phyloP scores from a whole-genome alignment of 2,329 filamentous ascomycete genomes.

The Fragosphaeria purpurea region DNA sequence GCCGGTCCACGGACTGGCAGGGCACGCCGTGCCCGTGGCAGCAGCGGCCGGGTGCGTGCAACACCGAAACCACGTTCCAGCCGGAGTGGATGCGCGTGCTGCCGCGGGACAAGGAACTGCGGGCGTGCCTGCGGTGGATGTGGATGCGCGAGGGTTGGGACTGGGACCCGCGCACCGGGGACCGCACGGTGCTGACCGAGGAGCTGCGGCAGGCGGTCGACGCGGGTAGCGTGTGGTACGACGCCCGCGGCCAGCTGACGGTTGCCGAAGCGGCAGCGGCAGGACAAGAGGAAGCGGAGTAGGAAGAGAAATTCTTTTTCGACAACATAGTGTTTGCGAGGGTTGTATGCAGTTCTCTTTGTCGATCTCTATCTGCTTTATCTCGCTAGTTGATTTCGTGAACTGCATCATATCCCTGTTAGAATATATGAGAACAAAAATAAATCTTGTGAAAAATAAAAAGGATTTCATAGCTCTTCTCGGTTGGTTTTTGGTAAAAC shows the following conservation, averaged over 20 bases:
- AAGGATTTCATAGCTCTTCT: no score
- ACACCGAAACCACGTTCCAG: conserved; percentile 46
- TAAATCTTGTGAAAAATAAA: no score
- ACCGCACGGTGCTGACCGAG: conserved; percentile 41
- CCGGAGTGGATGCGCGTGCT: conserved; percentile 86
- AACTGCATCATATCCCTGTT: no score
- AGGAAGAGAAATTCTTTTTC: neutral
- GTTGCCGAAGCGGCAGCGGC: neutral
- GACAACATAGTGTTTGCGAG: no score
- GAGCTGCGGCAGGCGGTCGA: conserved; percentile 47
- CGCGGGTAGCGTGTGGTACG: conserved; percentile 46
- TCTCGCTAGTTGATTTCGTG: no score
- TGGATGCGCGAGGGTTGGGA: conserved; percentile 80
- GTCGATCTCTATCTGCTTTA: no score
- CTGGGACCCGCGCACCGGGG: conserved; percentile 67
- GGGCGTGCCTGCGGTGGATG: conserved; percentile 80
- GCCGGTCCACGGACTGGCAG: conserved; percentile 55
- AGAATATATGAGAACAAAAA: no score
- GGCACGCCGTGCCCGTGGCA: conserved; percentile 28
- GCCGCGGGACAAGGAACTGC: conserved; percentile 78
- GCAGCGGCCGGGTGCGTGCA: conserved; percentile 19
- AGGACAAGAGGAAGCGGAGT: neutral
- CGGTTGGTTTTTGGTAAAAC: no score
- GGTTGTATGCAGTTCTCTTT: no score
- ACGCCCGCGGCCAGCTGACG: conserved; percentile 35